Evolutionary conservation across 176 grass and related monocot genomes (phyloP).

Genomic region (Alopecurus myosuroides): DNA sequence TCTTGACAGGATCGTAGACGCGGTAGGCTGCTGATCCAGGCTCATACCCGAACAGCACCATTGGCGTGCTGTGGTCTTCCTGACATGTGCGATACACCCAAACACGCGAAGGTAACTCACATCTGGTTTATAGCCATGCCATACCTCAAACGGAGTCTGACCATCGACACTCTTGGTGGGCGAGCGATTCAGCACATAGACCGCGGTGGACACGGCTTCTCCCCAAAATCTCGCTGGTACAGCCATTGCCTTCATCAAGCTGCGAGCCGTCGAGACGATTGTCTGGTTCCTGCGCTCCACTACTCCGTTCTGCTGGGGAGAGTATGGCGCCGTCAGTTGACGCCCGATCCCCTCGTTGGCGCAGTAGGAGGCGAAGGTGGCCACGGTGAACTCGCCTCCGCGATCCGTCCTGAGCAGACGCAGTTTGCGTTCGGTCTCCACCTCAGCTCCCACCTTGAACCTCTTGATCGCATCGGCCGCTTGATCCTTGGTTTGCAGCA

Average conservation of each 20-base stretch:
- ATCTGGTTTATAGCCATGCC: no score
- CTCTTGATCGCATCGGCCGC: rapidly evolving
- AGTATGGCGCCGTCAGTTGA: neutral
- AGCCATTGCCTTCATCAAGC: neutral
- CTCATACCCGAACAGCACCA: no score
- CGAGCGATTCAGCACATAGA: neutral
- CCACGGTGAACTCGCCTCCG: neutral
- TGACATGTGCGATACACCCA: no score
- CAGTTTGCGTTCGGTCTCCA: neutral
- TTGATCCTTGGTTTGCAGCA: neutral
- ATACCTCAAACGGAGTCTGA: no score
- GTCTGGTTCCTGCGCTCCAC: no score
- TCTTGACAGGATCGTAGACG: no score
- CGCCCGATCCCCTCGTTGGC: neutral
- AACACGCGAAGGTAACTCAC: no score
- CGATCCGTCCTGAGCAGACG: neutral
- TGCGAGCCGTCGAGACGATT: neutral
- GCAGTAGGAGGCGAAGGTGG: neutral
- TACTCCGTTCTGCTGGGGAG: no score
- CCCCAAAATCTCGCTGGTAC: neutral
- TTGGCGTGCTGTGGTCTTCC: no score
- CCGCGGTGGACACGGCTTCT: neutral
- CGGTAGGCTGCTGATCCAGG: no score
- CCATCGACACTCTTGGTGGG: no score
- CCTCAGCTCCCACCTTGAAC: neutral